These are phyloP conservation scores for Neurospora sp. DNA, from an alignment of 495 filamentous ascomycete species.

Conservation along the genomic window DNA sequence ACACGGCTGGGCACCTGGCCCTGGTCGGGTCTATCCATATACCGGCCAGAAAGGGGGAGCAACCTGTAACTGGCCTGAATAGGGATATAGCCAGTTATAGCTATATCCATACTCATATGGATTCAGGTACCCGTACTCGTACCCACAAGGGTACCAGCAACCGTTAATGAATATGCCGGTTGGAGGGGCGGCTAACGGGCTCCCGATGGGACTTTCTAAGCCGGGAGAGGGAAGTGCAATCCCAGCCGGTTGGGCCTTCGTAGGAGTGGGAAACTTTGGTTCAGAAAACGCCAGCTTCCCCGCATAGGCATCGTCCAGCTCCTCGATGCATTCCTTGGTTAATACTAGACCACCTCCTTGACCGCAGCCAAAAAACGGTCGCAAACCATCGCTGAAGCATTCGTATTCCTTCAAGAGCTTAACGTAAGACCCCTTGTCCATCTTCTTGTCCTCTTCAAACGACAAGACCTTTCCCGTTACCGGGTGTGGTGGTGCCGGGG, in stretches of 20 bases:
- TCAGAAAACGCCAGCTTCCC: too few relatives aligned
- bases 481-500: neutral
- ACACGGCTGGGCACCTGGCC: neutral
- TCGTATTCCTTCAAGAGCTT: neutral
- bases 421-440: neutral
- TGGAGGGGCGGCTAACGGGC: too few relatives aligned
- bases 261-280: too few relatives aligned
- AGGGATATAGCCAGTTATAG: neutral
- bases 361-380: too few relatives aligned
- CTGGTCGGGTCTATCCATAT: neutral
- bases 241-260: too few relatives aligned
- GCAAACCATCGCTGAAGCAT: neutral
- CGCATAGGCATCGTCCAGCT: too few relatives aligned
- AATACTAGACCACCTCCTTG: too few relatives aligned
- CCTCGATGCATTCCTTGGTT: too few relatives aligned
- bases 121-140: neutral
- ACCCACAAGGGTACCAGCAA: neutral
- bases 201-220: too few relatives aligned
- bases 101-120: neutral
- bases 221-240: too few relatives aligned
- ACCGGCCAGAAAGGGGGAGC: neutral
- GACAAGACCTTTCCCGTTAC: neutral
- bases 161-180: too few relatives aligned
- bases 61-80: neutral
- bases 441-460: neutral